Conservation (phyloP, 495 filamentous ascomycete species). For the Neurospora intermedia region DNA sequence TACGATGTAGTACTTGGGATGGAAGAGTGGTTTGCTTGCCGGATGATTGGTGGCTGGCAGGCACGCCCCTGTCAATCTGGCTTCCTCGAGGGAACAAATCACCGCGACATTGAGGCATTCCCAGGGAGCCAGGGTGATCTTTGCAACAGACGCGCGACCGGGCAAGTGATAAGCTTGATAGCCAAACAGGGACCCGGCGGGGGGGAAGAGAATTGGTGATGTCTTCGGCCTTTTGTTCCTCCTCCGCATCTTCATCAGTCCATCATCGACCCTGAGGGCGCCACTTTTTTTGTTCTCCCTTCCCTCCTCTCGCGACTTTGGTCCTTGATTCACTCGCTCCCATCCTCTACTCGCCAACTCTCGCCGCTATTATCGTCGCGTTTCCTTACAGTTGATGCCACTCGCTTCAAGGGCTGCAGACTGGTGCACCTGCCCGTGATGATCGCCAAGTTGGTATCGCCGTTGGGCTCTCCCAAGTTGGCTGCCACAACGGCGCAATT, state of each 20-base stretch:
- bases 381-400: slow-evolving; percentile 9
- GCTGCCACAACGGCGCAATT: slow-evolving; percentile 25
- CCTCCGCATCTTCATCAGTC: background rate
- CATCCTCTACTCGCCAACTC: background rate
- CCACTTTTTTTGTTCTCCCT: background rate
- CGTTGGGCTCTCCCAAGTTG: slow-evolving; percentile 27
- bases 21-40: background rate
- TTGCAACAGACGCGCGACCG: background rate
- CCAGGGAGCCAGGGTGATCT: background rate
- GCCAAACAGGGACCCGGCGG: background rate
- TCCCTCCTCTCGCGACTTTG: background rate
- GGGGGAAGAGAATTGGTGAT: background rate
- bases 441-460: slow-evolving; percentile 28
- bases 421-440: slow-evolving; percentile 13
- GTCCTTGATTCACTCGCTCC: background rate
- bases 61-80: background rate
- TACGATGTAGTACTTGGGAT: background rate
- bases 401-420: slow-evolving; percentile 8
- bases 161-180: background rate
- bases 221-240: background rate
- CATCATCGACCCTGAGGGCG: background rate
- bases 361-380: slow-evolving; percentile 1
- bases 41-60: background rate
- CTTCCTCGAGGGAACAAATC: background rate
- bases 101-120: background rate